Evolutionary conservation across 495 filamentous ascomycete genomes (phyloP).

Genomic region (Elasticomyces elasticus): DNA sequence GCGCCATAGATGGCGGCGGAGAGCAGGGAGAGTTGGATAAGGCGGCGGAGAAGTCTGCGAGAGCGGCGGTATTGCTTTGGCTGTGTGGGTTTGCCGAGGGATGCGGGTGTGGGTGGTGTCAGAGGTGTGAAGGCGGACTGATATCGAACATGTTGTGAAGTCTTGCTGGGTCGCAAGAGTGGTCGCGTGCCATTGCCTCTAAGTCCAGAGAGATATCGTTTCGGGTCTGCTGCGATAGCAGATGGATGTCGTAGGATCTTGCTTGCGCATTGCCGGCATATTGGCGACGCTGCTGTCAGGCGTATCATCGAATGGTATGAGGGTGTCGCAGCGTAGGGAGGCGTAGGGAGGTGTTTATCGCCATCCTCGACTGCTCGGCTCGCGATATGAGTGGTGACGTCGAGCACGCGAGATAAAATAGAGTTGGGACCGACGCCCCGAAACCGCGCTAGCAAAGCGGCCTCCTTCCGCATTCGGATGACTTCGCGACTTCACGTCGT

Average conservation of each 20-base stretch:
- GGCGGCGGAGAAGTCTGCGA: constrained; percentile 64
- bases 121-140: constrained; percentile 34
- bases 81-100: constrained; percentile 62
- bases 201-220: neutral
- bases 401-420: too few species aligned
- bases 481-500: too few species aligned
- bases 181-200: constrained; percentile 1
- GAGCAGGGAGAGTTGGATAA: constrained; percentile 52
- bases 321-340: too few species aligned
- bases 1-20: constrained; percentile 52
- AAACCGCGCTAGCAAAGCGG: too few species aligned
- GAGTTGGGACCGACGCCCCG: too few species aligned
- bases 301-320: neutral
- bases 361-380: too few species aligned
- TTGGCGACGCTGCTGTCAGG: neutral
- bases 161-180: neutral
- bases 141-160: neutral
- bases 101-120: constrained; percentile 66
- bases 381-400: too few species aligned
- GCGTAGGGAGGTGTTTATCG: too few species aligned
- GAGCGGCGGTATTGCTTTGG: constrained; percentile 55
- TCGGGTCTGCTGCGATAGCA: constrained; percentile 12
- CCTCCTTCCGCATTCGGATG: too few species aligned
- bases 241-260: constrained; percentile 13
- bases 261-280: constrained; percentile 19